Conservation (phyloP, 139 green algal genomes). For the Ettlia oleoabundans region DNA sequence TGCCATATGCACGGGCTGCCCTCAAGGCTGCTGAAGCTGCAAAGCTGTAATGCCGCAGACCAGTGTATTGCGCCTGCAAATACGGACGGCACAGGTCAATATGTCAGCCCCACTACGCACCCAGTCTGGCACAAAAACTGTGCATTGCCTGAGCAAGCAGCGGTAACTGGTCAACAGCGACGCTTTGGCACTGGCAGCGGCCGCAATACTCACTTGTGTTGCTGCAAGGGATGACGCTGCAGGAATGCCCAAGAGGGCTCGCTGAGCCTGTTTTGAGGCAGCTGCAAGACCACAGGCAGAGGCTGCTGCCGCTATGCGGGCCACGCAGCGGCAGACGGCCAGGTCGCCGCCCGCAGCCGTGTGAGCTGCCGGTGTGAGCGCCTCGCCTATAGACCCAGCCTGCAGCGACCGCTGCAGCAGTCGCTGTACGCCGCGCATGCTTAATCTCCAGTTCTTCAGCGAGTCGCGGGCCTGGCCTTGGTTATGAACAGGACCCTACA, state of each 20-base stretch:
- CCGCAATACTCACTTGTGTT: neutral
- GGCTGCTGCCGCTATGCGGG: neutral
- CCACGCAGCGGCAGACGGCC: neutral
- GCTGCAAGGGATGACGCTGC: neutral
- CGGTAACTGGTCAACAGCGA: neutral
- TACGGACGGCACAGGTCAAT: no score
- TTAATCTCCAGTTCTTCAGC: neutral
- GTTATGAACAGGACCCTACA: neutral
- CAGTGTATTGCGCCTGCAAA: neutral
- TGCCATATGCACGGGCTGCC: neutral
- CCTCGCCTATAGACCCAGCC: neutral
- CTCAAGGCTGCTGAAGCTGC: neutral
- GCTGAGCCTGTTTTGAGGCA: neutral
- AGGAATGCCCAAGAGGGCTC: neutral
- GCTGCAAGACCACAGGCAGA: neutral
- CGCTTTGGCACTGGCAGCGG: neutral
- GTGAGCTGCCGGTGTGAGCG: neutral
- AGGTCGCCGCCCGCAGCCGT: neutral
- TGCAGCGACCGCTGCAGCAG: conserved; percentile 29
- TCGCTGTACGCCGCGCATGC: conserved; percentile 27
- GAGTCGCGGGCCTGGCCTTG: neutral
- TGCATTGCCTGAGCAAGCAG: neutral
- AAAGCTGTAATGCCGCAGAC: conserved; percentile 26
- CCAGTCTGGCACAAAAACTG: no score
- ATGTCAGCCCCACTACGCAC: no score